Evolutionary conservation across 306 rosid species (phyloP).

Genomic region (Rosa multiflora): DNA sequence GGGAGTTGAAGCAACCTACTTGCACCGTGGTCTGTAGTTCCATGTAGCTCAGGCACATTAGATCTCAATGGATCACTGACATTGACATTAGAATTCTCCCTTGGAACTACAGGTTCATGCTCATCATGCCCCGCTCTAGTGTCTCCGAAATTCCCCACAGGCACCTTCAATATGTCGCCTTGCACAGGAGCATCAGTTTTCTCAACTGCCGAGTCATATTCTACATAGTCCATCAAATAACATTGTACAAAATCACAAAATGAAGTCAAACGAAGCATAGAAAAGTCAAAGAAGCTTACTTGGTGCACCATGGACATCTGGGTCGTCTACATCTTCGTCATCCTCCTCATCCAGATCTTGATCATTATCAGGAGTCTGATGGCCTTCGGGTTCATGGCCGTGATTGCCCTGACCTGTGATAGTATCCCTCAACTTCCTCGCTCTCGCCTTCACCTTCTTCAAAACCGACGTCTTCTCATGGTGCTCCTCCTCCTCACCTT

Average conservation of each 20-base stretch:
- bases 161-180: not conserved
- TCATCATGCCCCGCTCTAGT: not conserved
- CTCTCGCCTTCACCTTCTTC: constrained; percentile 67
- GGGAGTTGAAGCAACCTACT: not conserved
- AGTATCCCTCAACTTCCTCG: constrained; percentile 63
- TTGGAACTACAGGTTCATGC: not conserved
- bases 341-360: constrained; percentile 50
- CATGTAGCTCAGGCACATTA: not conserved
- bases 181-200: constrained; percentile 24
- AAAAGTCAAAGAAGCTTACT: constrained; percentile 32
- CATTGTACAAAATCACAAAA: not conserved
- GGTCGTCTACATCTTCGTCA: constrained; percentile 35
- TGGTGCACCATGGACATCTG: constrained; percentile 56
- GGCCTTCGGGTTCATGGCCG: constrained; percentile 28
- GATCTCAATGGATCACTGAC: not conserved
- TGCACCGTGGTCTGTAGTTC: not conserved
- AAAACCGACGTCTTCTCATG: constrained; percentile 68
- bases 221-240: constrained; percentile 24
- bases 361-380: constrained; percentile 42
- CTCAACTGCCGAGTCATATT: constrained; percentile 33
- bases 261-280: not conserved
- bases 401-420: constrained; percentile 41
- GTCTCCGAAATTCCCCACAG: not conserved
- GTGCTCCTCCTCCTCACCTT: constrained; percentile 41
- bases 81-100: not conserved